Conservation (phyloP, 116 monocot species). For the Iris pallida region DNA sequence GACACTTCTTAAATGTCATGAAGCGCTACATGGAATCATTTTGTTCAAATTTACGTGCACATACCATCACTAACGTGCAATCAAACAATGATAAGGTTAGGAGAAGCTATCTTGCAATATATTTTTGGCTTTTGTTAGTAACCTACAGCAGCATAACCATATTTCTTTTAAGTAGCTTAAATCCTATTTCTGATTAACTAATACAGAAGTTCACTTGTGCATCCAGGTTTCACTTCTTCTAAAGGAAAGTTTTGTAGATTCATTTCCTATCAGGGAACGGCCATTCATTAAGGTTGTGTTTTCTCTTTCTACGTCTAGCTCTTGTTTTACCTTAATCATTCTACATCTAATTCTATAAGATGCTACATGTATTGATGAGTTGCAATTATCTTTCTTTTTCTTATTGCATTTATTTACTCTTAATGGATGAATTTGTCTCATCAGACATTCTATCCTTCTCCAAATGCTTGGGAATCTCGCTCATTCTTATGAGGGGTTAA, state of each 20-base stretch:
- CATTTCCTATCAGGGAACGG: conserved; percentile 66
- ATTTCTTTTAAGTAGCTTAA: not conserved
- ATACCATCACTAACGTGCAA: conserved; percentile 76
- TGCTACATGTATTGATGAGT: too few species aligned
- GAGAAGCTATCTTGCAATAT: not conserved
- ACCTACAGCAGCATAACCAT: too few species aligned
- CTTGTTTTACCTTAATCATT: not conserved
- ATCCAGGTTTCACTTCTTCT: conserved; percentile 86
- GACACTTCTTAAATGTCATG: conserved; percentile 48
- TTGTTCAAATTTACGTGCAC: conserved; percentile 60
- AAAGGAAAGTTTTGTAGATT: conserved; percentile 91
- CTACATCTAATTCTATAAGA: too few species aligned
- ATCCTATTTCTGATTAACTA: not conserved
- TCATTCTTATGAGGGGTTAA: too few species aligned
- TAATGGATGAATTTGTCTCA: too few species aligned
- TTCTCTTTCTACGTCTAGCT: not conserved
- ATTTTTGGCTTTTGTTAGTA: too few species aligned
- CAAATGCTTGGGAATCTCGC: too few species aligned
- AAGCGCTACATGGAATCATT: conserved; percentile 71
- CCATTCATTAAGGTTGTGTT: conserved; percentile 75
- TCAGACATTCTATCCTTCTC: too few species aligned
- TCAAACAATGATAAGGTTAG: conserved; percentile 77
- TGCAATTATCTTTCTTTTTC: too few species aligned
- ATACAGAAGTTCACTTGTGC: not conserved
- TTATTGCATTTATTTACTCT: too few species aligned